phyloP scores from a whole-genome alignment of 371 early-diverging fungal species.

The Neoconidiobolus thromboides region DNA sequence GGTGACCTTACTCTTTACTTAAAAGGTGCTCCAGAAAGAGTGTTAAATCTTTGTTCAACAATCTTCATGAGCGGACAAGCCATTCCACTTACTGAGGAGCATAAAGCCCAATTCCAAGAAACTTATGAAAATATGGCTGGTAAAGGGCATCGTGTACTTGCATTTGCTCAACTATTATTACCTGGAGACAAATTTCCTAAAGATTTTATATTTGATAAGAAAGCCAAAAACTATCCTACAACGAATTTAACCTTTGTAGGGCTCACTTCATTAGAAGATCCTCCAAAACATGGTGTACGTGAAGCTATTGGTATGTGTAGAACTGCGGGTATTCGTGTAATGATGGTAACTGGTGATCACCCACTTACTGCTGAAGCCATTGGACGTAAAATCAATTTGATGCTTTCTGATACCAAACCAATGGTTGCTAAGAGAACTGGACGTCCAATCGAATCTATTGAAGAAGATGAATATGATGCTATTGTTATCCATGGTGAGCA shows the following conservation, averaged over 20 bases:
- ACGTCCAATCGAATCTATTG: slow-evolving; percentile 28
- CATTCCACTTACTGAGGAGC: slow-evolving; percentile 33
- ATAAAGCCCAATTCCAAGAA: slow-evolving; percentile 35
- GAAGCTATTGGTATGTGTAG: slow-evolving; percentile 87
- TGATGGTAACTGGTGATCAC: slow-evolving; percentile 96
- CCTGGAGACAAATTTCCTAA: slow-evolving; percentile 44
- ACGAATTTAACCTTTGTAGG: slow-evolving; percentile 60
- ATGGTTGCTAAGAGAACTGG: slow-evolving; percentile 43
- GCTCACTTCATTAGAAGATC: slow-evolving; percentile 72
- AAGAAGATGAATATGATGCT: slow-evolving; percentile 60
- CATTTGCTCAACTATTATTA: slow-evolving; percentile 61
- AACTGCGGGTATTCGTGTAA: slow-evolving; percentile 77
- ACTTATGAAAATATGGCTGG: slow-evolving; percentile 68
- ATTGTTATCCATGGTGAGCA: slow-evolving; percentile 82
- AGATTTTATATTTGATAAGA: slow-evolving; percentile 45
- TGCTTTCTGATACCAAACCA: slow-evolving; percentile 65
- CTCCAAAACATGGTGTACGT: slow-evolving; percentile 93
- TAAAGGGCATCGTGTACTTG: slow-evolving; percentile 85
- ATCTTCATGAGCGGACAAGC: slow-evolving; percentile 27
- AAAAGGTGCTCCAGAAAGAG: slow-evolving; percentile 90
- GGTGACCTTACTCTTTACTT: slow-evolving; percentile 55
- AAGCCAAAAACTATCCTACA: slow-evolving; percentile 49
- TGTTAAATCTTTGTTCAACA: slow-evolving; percentile 48
- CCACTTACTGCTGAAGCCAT: slow-evolving; percentile 74
- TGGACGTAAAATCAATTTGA: slow-evolving; percentile 78